Base-by-base conservation (phyloP, 129 eudicot genomes). In the Heracleum sosnowskyi region DNA sequence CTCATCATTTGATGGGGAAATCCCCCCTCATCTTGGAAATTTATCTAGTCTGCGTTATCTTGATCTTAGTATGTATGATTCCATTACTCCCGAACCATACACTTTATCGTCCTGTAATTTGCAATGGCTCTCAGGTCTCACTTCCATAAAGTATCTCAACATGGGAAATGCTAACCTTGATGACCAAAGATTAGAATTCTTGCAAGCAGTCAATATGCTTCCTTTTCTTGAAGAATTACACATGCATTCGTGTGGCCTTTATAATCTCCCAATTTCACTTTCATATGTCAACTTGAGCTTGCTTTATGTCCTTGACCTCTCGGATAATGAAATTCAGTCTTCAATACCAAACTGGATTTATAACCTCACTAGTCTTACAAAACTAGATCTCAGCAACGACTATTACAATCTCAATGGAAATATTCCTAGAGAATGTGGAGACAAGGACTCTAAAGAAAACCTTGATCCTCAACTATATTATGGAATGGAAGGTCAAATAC, bases 251-350 rank as follows among this genome's bases (percentile, higher is more conserved):
- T 41, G 76, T 41, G 22, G 1, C 33, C 55, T 73, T 41, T 1
- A 73, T 2, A 12, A 11, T 29, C 76, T 73, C 13, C 76, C 76
- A 24, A 9, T 1, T 5, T 73, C 53, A 40, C 53, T 73, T 22
- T 31, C 76, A 1, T 24, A 24, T 73, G 51, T 73, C 53, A 83
- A 86, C 57, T 37, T 83, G 12, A 83, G 78, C 4, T 80, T 83
- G 47, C 76, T 86, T 29, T 42, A 35, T 7, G 74, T 77, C 34
- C 82, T 86, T 45, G 83, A 86, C 55, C 81, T 86, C 44, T 51
- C 80, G 1, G 1, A 7, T 7, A 87, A 87, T 53, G 39, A 24
- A 6, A 82, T 87, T 24, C 73, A 68, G 34, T 79, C 86, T 31
- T 57, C 77, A 0, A 11, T 85, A 8, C 80, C 77, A 46, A 28